Base-by-base conservation (phyloP, 768 basidiomycete species). In the Tulasnella sp. region DNA sequence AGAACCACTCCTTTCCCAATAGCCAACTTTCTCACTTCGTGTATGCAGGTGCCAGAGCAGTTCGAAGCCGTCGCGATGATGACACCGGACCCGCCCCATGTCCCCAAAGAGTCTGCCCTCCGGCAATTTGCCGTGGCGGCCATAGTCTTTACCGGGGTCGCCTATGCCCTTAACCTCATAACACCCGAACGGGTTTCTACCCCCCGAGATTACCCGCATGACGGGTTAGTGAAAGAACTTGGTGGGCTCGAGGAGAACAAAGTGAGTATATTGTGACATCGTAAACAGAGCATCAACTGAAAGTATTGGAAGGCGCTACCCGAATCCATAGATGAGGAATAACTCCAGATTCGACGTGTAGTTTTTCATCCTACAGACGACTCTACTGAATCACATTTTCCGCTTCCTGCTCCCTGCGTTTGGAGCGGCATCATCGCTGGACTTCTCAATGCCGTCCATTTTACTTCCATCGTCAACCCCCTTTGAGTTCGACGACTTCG, bases 31-130 rank as follows among this genome's bases (percentile, higher is more conserved):
- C 56, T 37, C 59, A 31, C 31, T 23, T 41, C 36, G 36, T 29
- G 42, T 21, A 37, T 52, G 19, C 64, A 91, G 88, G 69, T 88
- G 31, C 87, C 86, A 59, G 86, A 88, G 68, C 74, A 79, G 65
- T 86, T 89, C 50, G 88, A 91, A 64, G 72, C 85, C 21, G 69
- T 83, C 56, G 86, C 84, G 35, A 86, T 91, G 84, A 90, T 86
- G 86, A 86, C 86, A 23, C 86, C 86, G 19, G 88, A 91, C 64
- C 72, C 79, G 27, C 77, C 87, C 27, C 61, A 51, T 74, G 35
- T 49, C 23, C 42, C 62, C 19, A 75, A 19, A 71, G 86, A 11
- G 69, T 74, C 11, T 81, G 87, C 88, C 6, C 67, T 83, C 34
- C 73, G 76, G 49, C 83, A 84, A 42, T 84, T 91, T 65, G 62